Conservation (phyloP, 805 yeast genomes). For the Myxozyma neglecta region DNA sequence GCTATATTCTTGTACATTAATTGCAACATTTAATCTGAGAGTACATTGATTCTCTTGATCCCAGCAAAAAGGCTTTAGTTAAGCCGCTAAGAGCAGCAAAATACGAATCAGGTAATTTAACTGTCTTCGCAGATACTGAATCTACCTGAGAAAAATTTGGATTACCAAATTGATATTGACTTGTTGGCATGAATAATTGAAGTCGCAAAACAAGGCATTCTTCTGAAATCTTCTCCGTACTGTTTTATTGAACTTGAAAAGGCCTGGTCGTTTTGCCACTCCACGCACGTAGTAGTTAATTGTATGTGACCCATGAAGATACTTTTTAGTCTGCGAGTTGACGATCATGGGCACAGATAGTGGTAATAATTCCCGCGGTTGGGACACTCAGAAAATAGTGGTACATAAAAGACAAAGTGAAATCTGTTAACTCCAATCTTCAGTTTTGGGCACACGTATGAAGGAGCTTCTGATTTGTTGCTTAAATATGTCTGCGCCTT, state of each 20-base stretch:
- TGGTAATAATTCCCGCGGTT: neutral
- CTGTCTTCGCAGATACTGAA: conserved; percentile 4
- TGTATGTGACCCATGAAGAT: neutral
- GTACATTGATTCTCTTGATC: conserved; percentile 5
- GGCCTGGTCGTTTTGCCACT: conserved; percentile 8
- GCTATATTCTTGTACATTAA: conserved; percentile 3
- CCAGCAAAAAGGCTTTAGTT: neutral
- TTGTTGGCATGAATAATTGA: neutral
- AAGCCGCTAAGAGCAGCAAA: conserved; percentile 14
- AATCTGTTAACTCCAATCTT: neutral
- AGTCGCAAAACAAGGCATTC: neutral
- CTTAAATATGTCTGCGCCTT: neutral
- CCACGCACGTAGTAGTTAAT: conserved; percentile 4
- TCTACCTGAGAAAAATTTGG: neutral
- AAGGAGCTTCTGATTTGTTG: neutral
- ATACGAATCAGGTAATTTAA: conserved; percentile 19
- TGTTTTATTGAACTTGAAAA: neutral
- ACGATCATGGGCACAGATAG: neutral
- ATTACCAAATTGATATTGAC: neutral
- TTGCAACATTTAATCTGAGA: neutral
- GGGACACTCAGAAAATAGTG: conserved; percentile 7
- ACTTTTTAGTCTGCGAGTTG: neutral
- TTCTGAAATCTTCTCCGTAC: neutral
- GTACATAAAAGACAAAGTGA: neutral
- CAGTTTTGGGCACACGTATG: neutral